phyloP scores from a whole-genome alignment of 2,329 filamentous ascomycete genomes.

The Trichoderma sp. region DNA sequence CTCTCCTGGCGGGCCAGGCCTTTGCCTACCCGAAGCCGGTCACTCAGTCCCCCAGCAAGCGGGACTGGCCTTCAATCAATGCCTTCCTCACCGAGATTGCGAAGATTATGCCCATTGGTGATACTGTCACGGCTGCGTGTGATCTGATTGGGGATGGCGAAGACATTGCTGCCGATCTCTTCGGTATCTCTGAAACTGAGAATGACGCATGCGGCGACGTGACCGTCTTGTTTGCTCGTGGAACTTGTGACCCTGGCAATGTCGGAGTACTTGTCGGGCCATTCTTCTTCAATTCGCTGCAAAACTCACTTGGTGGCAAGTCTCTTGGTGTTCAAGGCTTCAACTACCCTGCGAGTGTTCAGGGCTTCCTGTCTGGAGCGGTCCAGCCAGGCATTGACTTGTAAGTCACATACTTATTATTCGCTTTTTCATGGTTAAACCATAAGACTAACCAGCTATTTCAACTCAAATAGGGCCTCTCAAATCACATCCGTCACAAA shows the following conservation, averaged over 20 bases:
- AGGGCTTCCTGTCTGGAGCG: slow-evolving; percentile 32
- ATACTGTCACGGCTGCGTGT: slow-evolving; percentile 27
- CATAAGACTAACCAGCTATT: not conserved
- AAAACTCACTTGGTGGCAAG: slow-evolving; percentile 18
- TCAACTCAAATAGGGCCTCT: slow-evolving; percentile 36
- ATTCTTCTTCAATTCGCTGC: slow-evolving; percentile 33
- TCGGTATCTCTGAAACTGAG: slow-evolving; percentile 25
- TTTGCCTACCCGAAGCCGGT: slow-evolving; percentile 21
- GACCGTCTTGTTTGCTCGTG: slow-evolving; percentile 36
- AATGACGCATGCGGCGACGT: slow-evolving; percentile 33
- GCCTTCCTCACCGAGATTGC: slow-evolving; percentile 21
- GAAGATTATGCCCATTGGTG: slow-evolving; percentile 27
- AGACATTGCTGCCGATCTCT: slow-evolving; percentile 24
- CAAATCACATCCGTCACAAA: slow-evolving; percentile 35
- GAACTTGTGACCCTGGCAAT: slow-evolving; percentile 37
- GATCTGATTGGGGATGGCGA: slow-evolving; percentile 25
- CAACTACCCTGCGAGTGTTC: slow-evolving; percentile 34
- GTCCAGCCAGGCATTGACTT: slow-evolving; percentile 29
- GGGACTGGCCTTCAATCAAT: slow-evolving; percentile 26
- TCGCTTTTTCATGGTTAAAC: not conserved
- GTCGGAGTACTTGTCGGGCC: slow-evolving; percentile 36
- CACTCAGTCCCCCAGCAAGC: not conserved
- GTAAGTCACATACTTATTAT: slow-evolving; percentile 25
- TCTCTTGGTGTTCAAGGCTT: slow-evolving; percentile 34
- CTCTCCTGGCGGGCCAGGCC: slow-evolving; percentile 22